Base-by-base conservation (phyloP, 2,329 filamentous ascomycete species). In the Botrytis aclada region DNA sequence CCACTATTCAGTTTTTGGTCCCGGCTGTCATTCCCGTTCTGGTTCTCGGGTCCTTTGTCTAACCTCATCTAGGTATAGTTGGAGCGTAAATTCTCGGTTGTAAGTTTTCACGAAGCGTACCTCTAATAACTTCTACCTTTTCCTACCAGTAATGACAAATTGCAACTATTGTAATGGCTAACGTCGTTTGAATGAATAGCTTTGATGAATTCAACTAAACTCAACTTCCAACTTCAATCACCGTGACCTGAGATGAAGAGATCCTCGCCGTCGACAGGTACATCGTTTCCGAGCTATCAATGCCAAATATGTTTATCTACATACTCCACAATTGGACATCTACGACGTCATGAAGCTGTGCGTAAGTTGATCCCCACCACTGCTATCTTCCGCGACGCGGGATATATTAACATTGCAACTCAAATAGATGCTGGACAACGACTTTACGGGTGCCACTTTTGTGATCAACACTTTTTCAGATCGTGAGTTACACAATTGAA, bases 281-380 rank as follows among this genome's bases (percentile, higher is more conserved):
- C 37, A 32, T 67, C 65, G n/a, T 67, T 67, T 32, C 65, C 65
- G 16, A 72, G 12, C 58, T 67, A 60, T 41, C 64, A 69, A 32
- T 72, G 71, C 63, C 43, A 60, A 32, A 39, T 72, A 34, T 72
- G 54, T 51, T 60, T 41, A 20, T 69, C 71, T 22, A 72, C 65
- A 20, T 72, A 69, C 65, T 62, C 64, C 25, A 72, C 56, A 14
- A 62, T 62, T 47, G 67, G 65, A 16, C 71, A 72, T 56, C 37
- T 72, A 29, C 51, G 71, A 29, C 47, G 71, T 41, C 71, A 72
- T 70, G 71, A 69, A 45, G 37, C 64, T 41, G 67, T 70, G 58
- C 71, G 71, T 72, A 62, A 45, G 64, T 62, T 25, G 1, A n/a
- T 16, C 65, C 65, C 37, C 32, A 29, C 34, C n/a, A 32, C 25